Base-by-base conservation (phyloP, 768 basidiomycete species). In the Harrya chromipes region DNA sequence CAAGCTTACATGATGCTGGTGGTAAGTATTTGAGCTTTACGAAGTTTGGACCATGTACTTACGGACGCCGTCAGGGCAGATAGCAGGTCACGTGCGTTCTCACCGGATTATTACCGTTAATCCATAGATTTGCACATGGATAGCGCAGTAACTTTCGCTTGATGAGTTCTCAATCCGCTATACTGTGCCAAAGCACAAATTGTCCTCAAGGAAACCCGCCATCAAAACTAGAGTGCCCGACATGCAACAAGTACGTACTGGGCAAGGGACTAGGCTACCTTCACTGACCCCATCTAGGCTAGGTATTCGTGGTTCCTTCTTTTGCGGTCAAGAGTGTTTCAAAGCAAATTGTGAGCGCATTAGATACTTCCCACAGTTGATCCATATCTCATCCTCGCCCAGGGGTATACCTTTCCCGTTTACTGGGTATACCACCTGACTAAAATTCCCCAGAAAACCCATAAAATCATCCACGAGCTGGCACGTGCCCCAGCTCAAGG, bases 271-370 rank as follows among this genome's bases (percentile, higher is more conserved):
- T 7, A 5, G 1, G 4, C 34, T 17, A 9, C 38, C 56, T 43
- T 55, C 47, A 59, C 55, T 46, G 43, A 61, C 48, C 13, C 40
- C 21, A 51, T 52, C 33, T 57, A 92, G 90, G 65, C 75, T 92
- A 29, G 88, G 87, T 44, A 85, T 93, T 55, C 78, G 76, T 41
- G 88, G 90, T 26, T 92, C 90, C 27, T 89, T 87, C 66, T 98
- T 94, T 72, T 97, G 95, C 57, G 83, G 85, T 21, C 95, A 98
- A 69, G 91, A 90, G 43, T 98, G 95, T 72, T 97, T 97, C 81
- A 97, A 97, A 70, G 80, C 84, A 40, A 86, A 81, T 68, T 98
- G 95, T 94, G 68, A 75, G 93, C 76, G 34, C 43, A 6, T 19
- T 16, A 35, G 20, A 33, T 4, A 7, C 19, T 4, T 16, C 10